phyloP scores from a whole-genome alignment of 169 alveolate genomes.

The Plasmodium knowlesi region DNA sequence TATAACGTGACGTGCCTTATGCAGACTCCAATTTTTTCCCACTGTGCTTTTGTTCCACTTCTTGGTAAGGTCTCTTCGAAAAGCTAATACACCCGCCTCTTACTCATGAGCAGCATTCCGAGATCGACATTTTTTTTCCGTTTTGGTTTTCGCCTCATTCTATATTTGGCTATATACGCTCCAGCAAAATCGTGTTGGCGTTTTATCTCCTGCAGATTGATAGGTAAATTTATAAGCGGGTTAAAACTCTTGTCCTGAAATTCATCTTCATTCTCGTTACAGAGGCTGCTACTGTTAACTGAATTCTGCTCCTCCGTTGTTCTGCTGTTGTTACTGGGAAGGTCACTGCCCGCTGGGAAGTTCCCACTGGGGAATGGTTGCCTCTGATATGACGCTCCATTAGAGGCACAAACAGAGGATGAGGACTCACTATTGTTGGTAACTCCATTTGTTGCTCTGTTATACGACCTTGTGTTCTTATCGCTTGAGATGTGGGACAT shows the following conservation, averaged over 20 bases:
- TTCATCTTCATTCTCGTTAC: background rate
- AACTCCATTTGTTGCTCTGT: background rate
- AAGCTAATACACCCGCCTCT: background rate
- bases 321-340: background rate
- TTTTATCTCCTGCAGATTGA: slow-evolving; percentile 33
- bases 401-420: background rate
- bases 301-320: background rate
- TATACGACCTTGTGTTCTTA: background rate
- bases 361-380: background rate
- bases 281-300: background rate
- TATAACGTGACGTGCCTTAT: background rate
- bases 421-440: background rate
- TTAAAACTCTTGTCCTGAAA: slow-evolving; percentile 16
- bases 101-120: background rate
- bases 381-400: background rate
- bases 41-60: background rate
- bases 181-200: slow-evolving; percentile 67
- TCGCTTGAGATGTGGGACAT: background rate
- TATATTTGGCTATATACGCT: slow-evolving; percentile 66
- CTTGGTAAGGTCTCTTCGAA: background rate
- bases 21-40: background rate
- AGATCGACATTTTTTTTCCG: slow-evolving; percentile 10
- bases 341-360: background rate
- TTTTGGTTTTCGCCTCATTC: slow-evolving; percentile 2
- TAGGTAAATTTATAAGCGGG: slow-evolving; percentile 29